Conservation (phyloP, 2,329 filamentous ascomycete species). For the Aspergillus oerlinghausenensis region DNA sequence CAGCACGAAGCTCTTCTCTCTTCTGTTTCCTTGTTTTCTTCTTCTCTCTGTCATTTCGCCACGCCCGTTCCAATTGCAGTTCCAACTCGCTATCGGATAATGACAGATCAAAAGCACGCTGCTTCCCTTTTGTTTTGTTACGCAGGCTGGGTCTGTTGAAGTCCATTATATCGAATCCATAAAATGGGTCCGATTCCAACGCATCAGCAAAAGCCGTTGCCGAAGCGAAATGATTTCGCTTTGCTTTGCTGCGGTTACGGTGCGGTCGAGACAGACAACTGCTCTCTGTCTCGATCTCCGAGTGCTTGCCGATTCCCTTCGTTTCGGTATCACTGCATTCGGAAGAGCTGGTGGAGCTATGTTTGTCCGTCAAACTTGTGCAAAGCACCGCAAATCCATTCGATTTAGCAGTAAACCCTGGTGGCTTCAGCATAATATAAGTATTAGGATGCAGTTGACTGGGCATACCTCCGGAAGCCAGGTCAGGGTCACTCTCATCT, state of each 20-base stretch:
- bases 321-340: neutral
- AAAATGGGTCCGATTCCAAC: constrained; percentile 56
- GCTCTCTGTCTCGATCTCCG: neutral
- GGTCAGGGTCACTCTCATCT: neutral
- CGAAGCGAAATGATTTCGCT: constrained; percentile 43
- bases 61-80: constrained; percentile 53
- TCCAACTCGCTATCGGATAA: constrained; percentile 66
- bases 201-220: constrained; percentile 55
- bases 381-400: neutral
- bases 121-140: constrained; percentile 60
- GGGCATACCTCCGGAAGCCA: neutral
- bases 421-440: neutral
- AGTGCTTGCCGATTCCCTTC: neutral
- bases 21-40: constrained; percentile 68
- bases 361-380: neutral
- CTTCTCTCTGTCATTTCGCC: constrained; percentile 64
- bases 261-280: neutral
- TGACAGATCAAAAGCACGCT: constrained; percentile 50
- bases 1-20: constrained; percentile 62
- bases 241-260: neutral
- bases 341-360: neutral
- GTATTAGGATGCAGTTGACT: neutral
- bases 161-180: constrained; percentile 81
- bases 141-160: constrained; percentile 66
- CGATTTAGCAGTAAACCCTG: neutral